Evolutionary conservation across 768 basidiomycete genomes (phyloP), one percentile per base, ranked within the genome.

Genomic region (Serpula lacrymans): DNA sequence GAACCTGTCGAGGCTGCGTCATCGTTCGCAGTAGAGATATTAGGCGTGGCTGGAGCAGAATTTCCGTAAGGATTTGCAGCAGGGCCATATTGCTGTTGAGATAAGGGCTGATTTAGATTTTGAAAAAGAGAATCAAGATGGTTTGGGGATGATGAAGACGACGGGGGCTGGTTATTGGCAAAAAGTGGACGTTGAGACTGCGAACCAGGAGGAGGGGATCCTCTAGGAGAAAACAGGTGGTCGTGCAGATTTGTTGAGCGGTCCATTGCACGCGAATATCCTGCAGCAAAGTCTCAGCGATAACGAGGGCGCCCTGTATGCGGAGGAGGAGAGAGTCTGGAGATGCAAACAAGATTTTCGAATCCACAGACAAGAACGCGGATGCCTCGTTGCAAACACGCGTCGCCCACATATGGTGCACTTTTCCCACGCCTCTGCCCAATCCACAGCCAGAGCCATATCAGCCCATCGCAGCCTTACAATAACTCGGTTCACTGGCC

Each of bases 111-210:
- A 33, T 62, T 65, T 32, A 83, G 59, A 43, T 74, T 71, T 50
- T 82, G 75, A 52, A 86, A 84, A 16, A 88, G 72, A 37, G 80
- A 74, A 47, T 87, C 84, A 52, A 88, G 74, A 46, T 82, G 73
- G 49, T 65, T 76, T 23, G 77, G 69, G 45, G 81, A 70, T 26
- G 74, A 68, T 31, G 71, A 52, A 23, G 65, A 47, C 39, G 72
- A 69, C 51, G 65, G 57, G 37, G 57, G 40, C 60, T 47, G 63
- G 54, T 49, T 60, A 60, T 47, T 67, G 49, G 50, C 45, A 35
- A 62, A 62, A 28, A 58, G 56, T 25, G 60, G 64, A 28, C 59
- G 54, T 38, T 63, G 64, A 31, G 57, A 28, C 34, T 44, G 49
- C 41, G 58, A 65, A 30, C 50, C 47, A 34, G 75, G 78, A 42